These are phyloP conservation scores for Penstemon newberryi DNA, from an alignment of 257 asterid genomes.

Conservation along the genomic window DNA sequence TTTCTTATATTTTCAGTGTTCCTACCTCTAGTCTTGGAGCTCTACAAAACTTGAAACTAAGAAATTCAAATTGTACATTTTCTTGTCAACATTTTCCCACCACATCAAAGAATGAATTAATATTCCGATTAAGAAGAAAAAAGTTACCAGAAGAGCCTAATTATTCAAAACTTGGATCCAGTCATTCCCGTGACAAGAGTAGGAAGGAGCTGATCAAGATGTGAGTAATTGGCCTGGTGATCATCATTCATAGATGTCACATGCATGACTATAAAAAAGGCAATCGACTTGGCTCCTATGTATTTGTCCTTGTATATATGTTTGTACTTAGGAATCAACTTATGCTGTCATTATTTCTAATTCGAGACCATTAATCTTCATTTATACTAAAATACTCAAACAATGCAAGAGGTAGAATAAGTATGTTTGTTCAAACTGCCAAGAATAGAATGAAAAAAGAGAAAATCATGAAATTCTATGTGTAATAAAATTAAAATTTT, in stretches of 20 bases:
- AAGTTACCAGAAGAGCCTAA: not conserved
- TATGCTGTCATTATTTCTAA: no score
- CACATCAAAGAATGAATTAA: not conserved
- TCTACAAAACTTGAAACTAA: no score
- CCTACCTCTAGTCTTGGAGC: no score
- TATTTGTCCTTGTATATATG: no score
- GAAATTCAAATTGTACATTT: no score
- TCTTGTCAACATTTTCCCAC: no score
- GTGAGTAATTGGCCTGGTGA: not conserved
- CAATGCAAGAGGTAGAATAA: no score
- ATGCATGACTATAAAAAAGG: not conserved
- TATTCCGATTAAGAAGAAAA: not conserved
- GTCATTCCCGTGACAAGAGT: constrained; percentile 8
- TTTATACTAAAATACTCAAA: not conserved
- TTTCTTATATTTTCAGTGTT: no score
- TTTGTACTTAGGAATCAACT: no score
- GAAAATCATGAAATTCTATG: not conserved
- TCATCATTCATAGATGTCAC: not conserved
- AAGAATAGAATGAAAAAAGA: not conserved
- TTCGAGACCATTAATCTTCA: not conserved
- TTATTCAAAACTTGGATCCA: constrained; percentile 12
- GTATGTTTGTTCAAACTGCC: not conserved
- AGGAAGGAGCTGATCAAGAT: not conserved
- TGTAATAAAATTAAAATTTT: no score
- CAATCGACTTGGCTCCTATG: not conserved